phyloP scores from a whole-genome alignment of 371 early-diverging fungal genomes.

The Rhizopus sp. region DNA sequence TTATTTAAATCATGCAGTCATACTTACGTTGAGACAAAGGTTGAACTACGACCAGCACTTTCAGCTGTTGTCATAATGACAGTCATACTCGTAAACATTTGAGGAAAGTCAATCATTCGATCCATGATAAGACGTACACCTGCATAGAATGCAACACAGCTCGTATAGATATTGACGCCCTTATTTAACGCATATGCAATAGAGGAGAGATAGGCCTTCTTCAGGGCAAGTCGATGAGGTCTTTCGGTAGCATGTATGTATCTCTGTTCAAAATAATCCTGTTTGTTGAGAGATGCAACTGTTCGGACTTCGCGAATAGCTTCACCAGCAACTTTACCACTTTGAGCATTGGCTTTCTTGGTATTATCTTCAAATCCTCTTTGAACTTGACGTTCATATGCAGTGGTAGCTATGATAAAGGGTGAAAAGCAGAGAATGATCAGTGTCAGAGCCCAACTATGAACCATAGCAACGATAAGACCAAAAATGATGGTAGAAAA shows the following conservation, averaged over 20 bases:
- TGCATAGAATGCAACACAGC: slow-evolving; percentile 56
- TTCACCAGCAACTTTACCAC: slow-evolving; percentile 72
- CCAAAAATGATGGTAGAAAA: slow-evolving; percentile 36
- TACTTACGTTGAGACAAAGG: slow-evolving; percentile 46
- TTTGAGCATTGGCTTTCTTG: slow-evolving; percentile 54
- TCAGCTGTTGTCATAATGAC: slow-evolving; percentile 72
- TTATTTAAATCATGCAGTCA: too few species aligned
- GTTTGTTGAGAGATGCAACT: slow-evolving; percentile 75
- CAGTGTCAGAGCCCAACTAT: slow-evolving; percentile 51
- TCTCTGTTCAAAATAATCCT: slow-evolving; percentile 58
- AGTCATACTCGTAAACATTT: slow-evolving; percentile 64
- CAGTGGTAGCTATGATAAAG: slow-evolving; percentile 33
- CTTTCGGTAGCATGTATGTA: slow-evolving; percentile 56
- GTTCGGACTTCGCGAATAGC: slow-evolving; percentile 81
- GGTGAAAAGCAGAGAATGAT: slow-evolving; percentile 48
- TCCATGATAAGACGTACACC: slow-evolving; percentile 45
- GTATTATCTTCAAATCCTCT: slow-evolving; percentile 49
- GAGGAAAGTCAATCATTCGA: slow-evolving; percentile 24
- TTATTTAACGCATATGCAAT: slow-evolving; percentile 65
- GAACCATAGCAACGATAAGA: slow-evolving; percentile 34
- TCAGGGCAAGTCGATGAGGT: slow-evolving; percentile 64
- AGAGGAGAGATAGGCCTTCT: slow-evolving; percentile 54
- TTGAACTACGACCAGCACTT: slow-evolving; percentile 59
- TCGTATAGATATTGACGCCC: slow-evolving; percentile 59
- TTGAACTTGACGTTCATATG: slow-evolving; percentile 22